These are phyloP conservation scores for Stagonosporopsis vannaccii DNA, from an alignment of 2,329 filamentous ascomycete species.

Conservation along the genomic window DNA sequence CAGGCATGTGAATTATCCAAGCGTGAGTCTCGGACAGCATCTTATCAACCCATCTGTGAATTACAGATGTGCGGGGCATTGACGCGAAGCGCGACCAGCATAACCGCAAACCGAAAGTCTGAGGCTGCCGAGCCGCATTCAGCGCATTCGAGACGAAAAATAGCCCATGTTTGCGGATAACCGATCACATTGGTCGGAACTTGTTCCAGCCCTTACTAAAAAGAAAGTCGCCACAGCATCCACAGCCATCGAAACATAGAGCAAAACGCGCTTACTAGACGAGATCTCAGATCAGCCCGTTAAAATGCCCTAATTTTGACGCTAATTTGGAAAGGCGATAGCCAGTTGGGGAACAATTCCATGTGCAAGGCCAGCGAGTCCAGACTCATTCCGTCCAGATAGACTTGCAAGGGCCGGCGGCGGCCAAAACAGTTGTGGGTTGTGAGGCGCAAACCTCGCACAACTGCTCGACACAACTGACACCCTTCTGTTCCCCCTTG, in stretches of 20 bases:
- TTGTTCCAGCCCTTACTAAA: neutral
- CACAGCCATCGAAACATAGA: neutral
- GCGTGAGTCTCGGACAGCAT: no score
- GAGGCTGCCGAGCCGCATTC: neutral
- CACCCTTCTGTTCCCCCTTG: neutral
- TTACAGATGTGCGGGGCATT: neutral
- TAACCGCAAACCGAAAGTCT: neutral
- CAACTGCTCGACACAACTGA: slow-evolving; percentile 3
- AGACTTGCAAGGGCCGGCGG: neutral
- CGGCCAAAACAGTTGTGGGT: slow-evolving; percentile 6
- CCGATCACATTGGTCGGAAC: neutral
- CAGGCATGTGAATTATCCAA: no score
- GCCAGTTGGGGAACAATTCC: neutral
- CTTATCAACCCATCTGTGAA: no score
- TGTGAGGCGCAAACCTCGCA: slow-evolving; percentile 1
- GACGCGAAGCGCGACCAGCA: neutral
- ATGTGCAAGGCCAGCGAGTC: slow-evolving; percentile 11
- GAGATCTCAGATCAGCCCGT: neutral
- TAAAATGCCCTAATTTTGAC: neutral
- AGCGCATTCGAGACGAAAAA: neutral
- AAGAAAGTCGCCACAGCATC: neutral
- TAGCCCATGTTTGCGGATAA: neutral
- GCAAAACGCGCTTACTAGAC: neutral
- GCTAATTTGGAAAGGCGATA: slow-evolving; percentile 2
- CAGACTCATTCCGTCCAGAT: slow-evolving; percentile 7